phyloP scores from a whole-genome alignment of 1,284 basidiomycete genomes.

The Cryptococcus hybrid region DNA sequence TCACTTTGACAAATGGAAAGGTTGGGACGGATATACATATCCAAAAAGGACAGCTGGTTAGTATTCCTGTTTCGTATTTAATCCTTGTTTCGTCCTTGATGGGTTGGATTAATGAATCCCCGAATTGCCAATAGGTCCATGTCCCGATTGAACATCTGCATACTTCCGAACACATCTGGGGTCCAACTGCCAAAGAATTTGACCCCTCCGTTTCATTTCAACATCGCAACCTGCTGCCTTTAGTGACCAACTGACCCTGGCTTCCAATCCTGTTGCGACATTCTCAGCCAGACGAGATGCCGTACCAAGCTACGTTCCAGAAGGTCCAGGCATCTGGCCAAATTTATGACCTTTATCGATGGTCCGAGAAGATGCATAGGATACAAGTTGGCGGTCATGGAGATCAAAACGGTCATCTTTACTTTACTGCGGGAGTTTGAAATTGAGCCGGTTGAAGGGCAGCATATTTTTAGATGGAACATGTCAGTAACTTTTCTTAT shows the following conservation, averaged over 20 bases:
- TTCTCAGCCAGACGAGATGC: not conserved
- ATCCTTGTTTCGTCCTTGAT: not conserved
- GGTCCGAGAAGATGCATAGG: conserved; percentile 30
- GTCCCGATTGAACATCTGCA: conserved; percentile 30
- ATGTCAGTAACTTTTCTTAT: conserved; percentile 16
- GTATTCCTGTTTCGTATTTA: not conserved
- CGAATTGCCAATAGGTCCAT: conserved; percentile 11
- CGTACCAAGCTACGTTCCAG: conserved; percentile 3
- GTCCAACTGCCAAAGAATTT: conserved; percentile 20
- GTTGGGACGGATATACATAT: conserved; percentile 17
- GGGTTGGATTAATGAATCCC: no score
- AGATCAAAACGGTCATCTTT: conserved; percentile 29
- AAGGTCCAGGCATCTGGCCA: conserved; percentile 22
- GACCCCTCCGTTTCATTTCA: conserved; percentile 7
- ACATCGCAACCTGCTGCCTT: not conserved
- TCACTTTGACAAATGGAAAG: conserved; percentile 16
- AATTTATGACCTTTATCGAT: conserved; percentile 31
- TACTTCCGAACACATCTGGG: conserved; percentile 23
- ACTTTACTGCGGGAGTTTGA: conserved; percentile 23
- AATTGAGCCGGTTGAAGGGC: conserved; percentile 14
- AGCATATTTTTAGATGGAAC: conserved; percentile 23
- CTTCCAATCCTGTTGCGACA: not conserved
- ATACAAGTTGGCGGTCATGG: conserved; percentile 26
- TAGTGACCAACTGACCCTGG: not conserved
- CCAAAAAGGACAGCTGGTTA: conserved; percentile 21